Evolutionary conservation across 2,329 filamentous ascomycete species (phyloP).

Genomic region (Clonostachys rhizophaga): DNA sequence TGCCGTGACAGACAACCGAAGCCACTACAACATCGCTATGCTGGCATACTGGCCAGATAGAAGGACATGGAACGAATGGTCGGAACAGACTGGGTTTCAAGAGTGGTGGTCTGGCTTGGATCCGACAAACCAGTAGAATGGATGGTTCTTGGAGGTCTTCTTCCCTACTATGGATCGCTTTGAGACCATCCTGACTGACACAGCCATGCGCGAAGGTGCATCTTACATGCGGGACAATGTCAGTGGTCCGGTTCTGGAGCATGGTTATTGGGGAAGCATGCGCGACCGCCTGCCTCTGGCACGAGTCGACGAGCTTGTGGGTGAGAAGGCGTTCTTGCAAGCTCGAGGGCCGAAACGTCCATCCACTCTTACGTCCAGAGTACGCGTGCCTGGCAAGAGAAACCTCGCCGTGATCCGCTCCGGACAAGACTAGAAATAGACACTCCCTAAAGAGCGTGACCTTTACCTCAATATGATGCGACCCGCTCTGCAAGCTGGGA

Average conservation of each 20-base stretch:
- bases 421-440: conserved; percentile 37
- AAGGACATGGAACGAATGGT: background rate
- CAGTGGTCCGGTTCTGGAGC: conserved; percentile 29
- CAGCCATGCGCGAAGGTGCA: conserved; percentile 28
- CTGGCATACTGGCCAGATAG: background rate
- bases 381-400: conserved; percentile 24
- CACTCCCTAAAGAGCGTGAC: conserved; percentile 29
- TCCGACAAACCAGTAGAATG: conserved; percentile 8
- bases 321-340: conserved; percentile 8
- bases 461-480: conserved; percentile 39
- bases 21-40: conserved; percentile 6
- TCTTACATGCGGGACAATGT: conserved; percentile 29
- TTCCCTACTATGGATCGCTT: conserved; percentile 32
- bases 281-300: conserved; percentile 31
- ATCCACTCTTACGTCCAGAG: conserved; percentile 3
- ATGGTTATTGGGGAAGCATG: conserved; percentile 42
- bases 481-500: conserved; percentile 32
- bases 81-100: background rate
- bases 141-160: conserved; percentile 37
- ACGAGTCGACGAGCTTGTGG: conserved; percentile 26
- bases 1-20: conserved; percentile 6
- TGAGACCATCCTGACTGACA: conserved; percentile 33
- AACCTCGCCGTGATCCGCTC: conserved; percentile 38
- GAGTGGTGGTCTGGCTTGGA: background rate
- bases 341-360: no score